These are phyloP conservation scores for Penicillium coprophilum DNA, from an alignment of 495 filamentous ascomycete species.

Conservation along the genomic window DNA sequence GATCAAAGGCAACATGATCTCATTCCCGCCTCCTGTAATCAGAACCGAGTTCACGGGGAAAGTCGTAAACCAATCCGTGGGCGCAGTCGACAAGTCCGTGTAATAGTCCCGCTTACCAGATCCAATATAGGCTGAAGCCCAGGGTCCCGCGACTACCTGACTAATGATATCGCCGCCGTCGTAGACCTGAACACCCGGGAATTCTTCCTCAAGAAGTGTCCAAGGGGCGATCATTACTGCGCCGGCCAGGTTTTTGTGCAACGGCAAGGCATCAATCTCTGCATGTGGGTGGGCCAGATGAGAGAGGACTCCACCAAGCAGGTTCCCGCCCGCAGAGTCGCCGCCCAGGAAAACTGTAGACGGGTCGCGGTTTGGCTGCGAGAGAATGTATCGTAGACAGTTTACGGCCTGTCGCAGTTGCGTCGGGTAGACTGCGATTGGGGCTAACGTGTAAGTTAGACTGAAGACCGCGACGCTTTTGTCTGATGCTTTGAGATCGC, in stretches of 20 bases:
- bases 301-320: slow-evolving; percentile 55
- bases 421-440: slow-evolving; percentile 55
- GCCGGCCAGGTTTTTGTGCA: slow-evolving; percentile 39
- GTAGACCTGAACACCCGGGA: slow-evolving; percentile 44
- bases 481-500: slow-evolving; percentile 29
- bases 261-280: slow-evolving; percentile 34
- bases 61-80: slow-evolving; percentile 52
- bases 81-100: slow-evolving; percentile 52
- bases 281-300: slow-evolving; percentile 64
- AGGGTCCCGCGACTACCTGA: slow-evolving; percentile 38
- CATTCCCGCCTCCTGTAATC: slow-evolving; percentile 56
- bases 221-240: slow-evolving; percentile 60
- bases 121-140: slow-evolving; percentile 52
- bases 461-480: slow-evolving; percentile 52
- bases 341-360: slow-evolving; percentile 55
- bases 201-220: slow-evolving; percentile 48
- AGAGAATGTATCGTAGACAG: slow-evolving; percentile 52
- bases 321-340: slow-evolving; percentile 66
- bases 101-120: slow-evolving; percentile 50
- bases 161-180: slow-evolving; percentile 53
- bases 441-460: slow-evolving; percentile 60
- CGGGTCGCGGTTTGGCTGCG: slow-evolving; percentile 37
- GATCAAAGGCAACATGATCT: slow-evolving; percentile 61
- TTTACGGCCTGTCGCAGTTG: slow-evolving; percentile 59
- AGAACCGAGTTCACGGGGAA: slow-evolving; percentile 50